Evolutionary conservation across 495 filamentous ascomycete genomes (phyloP).

Genomic region (Terfezia claveryi): DNA sequence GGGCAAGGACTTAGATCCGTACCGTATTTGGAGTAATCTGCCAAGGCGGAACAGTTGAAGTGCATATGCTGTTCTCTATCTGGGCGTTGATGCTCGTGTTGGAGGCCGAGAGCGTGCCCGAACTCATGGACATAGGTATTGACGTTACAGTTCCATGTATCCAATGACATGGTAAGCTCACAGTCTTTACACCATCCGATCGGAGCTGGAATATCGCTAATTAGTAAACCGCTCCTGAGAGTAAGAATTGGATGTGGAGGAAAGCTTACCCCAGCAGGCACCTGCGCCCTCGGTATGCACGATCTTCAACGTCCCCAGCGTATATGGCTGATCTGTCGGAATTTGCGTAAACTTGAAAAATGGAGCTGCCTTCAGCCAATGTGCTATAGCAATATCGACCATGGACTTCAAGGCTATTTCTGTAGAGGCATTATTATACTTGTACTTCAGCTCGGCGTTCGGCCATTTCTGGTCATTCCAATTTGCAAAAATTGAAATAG

Average conservation of each 20-base stretch:
- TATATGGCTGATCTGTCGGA: background rate
- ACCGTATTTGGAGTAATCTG: no score
- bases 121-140: background rate
- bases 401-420: background rate
- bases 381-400: background rate
- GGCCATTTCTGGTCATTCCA: background rate
- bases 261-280: background rate
- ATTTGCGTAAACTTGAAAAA: background rate
- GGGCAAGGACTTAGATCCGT: no score
- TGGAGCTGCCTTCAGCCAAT: background rate
- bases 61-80: no score
- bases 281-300: background rate
- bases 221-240: no score
- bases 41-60: no score
- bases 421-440: background rate
- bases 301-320: background rate
- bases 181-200: no score
- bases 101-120: background rate
- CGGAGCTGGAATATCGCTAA: no score
- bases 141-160: background rate
- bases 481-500: background rate
- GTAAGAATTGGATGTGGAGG: background rate
- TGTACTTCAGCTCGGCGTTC: background rate
- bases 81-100: background rate
- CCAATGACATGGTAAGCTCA: no score